Evolutionary conservation across 768 basidiomycete species (phyloP).

Genomic region (Phanerodontia chrysosporium): DNA sequence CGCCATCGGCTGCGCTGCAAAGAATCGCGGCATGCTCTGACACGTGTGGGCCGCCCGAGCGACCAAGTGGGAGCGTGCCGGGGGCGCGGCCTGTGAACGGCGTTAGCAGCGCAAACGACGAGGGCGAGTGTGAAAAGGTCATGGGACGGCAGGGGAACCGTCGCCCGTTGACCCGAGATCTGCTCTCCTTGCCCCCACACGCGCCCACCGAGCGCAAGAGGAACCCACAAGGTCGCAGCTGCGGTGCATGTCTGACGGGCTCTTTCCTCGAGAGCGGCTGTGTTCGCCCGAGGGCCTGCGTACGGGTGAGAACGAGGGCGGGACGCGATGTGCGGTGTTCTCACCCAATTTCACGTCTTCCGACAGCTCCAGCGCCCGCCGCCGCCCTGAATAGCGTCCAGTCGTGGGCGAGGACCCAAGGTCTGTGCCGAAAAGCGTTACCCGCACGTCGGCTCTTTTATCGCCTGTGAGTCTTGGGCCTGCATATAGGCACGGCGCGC

Average conservation of each 20-base stretch:
- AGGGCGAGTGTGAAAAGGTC: neutral
- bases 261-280: neutral
- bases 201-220: conserved; percentile 3
- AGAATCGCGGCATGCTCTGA: neutral
- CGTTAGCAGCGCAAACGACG: neutral
- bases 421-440: conserved; percentile 1
- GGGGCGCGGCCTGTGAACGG: neutral
- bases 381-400: neutral
- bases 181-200: neutral
- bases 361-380: neutral
- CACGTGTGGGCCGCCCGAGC: conserved; percentile 1
- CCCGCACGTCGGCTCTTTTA: conserved; percentile 2
- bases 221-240: neutral
- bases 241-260: neutral
- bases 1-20: neutral
- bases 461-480: conserved; percentile 1
- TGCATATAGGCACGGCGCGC: conserved; percentile 1
- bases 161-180: conserved; percentile 2
- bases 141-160: neutral
- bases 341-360: neutral
- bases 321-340: neutral
- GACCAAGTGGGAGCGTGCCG: neutral
- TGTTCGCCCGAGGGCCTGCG: neutral
- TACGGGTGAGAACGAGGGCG: neutral
- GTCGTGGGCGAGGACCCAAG: neutral